phyloP scores from a whole-genome alignment of 129 eudicot species.

The Flaveria brownii region DNA sequence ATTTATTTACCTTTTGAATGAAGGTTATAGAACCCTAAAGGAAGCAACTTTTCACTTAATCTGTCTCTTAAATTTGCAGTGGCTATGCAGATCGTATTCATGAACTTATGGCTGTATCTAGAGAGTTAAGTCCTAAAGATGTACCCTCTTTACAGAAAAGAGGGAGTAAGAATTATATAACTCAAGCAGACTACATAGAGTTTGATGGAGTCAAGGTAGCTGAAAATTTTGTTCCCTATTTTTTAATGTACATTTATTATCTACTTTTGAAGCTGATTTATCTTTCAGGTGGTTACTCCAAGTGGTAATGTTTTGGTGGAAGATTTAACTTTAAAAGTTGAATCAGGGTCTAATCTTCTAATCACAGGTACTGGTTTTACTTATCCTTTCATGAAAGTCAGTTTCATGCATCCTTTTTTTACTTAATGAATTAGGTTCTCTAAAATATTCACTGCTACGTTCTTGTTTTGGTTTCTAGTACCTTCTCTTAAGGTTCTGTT shows the following conservation, averaged over 20 bases:
- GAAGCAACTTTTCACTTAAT: constrained; percentile 12
- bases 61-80: constrained; percentile 50
- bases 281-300: constrained; percentile 94
- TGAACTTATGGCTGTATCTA: constrained; percentile 83
- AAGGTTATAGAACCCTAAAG: background rate
- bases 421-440: too few species aligned
- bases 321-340: constrained; percentile 80
- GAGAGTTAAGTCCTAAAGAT: constrained; percentile 76
- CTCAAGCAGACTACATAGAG: constrained; percentile 89
- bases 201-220: constrained; percentile 86
- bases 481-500: constrained; percentile 5
- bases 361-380: constrained; percentile 65
- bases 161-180: constrained; percentile 82
- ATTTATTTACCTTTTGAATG: constrained; percentile 11
- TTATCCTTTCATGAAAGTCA: background rate
- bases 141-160: constrained; percentile 58
- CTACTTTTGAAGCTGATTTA: constrained; percentile 3
- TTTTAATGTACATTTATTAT: constrained; percentile 7
- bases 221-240: background rate
- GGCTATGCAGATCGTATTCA: constrained; percentile 99
- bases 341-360: constrained; percentile 87
- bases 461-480: constrained; percentile 10
- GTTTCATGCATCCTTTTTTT: background rate
- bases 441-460: background rate
- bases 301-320: constrained; percentile 97